Evolutionary conservation across 495 filamentous ascomycete species (phyloP).

Genomic region (Chaetomium cochliodes): DNA sequence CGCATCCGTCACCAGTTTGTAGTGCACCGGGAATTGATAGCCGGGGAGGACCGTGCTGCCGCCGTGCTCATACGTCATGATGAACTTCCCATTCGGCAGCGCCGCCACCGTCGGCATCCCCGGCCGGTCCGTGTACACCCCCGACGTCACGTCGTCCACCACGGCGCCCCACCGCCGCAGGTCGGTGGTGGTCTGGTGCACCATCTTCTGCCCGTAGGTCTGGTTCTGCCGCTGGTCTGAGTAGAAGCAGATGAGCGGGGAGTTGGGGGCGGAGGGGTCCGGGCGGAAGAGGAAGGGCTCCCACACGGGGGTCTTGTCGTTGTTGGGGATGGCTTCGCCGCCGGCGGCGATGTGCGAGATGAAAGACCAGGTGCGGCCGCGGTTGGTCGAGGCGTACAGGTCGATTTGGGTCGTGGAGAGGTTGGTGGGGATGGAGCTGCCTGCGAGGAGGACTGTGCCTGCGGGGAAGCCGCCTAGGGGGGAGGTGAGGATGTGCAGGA

Average conservation of each 20-base stretch:
- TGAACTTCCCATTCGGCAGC: constrained; percentile 60
- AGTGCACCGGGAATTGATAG: constrained; percentile 56
- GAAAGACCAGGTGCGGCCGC: constrained; percentile 63
- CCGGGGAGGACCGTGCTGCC: constrained; percentile 41
- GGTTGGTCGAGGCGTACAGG: constrained; percentile 61
- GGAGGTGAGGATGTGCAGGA: neutral
- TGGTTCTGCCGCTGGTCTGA: constrained; percentile 63
- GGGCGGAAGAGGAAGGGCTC: constrained; percentile 63
- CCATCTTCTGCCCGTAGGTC: constrained; percentile 64
- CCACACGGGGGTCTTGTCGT: constrained; percentile 67
- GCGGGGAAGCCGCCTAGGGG: constrained; percentile 12
- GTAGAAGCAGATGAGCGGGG: constrained; percentile 66
- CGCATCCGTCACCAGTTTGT: constrained; percentile 49
- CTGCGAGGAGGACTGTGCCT: constrained; percentile 9
- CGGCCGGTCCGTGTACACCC: constrained; percentile 60
- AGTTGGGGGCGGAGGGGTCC: constrained; percentile 53
- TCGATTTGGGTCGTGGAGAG: constrained; percentile 17
- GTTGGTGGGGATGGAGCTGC: constrained; percentile 11
- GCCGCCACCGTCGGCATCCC: constrained; percentile 63
- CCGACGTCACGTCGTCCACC: constrained; percentile 61
- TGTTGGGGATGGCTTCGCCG: constrained; percentile 58
- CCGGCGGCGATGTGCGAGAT: constrained; percentile 64
- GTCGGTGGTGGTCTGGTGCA: constrained; percentile 59
- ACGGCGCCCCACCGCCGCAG: constrained; percentile 56
- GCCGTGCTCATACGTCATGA: constrained; percentile 64